These are phyloP conservation scores for Ceratobasidium sp. DNA, from an alignment of 1,284 basidiomycete species.

Conservation along the genomic window DNA sequence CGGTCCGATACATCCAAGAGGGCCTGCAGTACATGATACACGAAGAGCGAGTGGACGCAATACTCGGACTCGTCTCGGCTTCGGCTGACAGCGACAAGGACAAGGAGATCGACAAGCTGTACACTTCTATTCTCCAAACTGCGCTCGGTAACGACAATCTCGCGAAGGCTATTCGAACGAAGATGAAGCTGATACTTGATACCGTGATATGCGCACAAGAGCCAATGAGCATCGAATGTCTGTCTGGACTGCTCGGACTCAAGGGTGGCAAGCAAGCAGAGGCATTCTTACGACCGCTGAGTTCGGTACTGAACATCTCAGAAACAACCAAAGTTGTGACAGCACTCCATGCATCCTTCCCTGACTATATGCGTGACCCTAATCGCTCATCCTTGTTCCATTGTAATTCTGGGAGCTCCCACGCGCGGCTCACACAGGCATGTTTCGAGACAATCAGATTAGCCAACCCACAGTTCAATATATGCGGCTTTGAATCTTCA, in stretches of 20 bases:
- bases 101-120: neutral
- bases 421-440: neutral
- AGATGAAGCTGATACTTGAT: constrained; percentile 2
- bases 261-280: neutral
- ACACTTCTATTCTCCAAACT: neutral
- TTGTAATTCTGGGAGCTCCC: neutral
- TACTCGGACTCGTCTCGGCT: too few species aligned
- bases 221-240: neutral
- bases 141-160: constrained; percentile 6
- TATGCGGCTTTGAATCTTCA: neutral
- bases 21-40: too few species aligned
- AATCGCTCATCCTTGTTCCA: neutral
- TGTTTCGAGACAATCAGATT: neutral
- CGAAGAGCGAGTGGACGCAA: too few species aligned
- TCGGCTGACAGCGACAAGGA: neutral
- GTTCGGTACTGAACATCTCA: neutral
- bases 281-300: neutral
- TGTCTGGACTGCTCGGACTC: neutral
- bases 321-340: neutral
- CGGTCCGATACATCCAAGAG: too few species aligned
- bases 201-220: neutral
- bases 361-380: neutral
- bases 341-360: constrained; percentile 2
- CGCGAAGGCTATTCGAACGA: neutral
- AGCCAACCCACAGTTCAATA: neutral